Percentiles rank a stretch among this genome's conserved stretches.
Conservation (phyloP, 257 asterid species). For the Przewalskia tangutica region DNA sequence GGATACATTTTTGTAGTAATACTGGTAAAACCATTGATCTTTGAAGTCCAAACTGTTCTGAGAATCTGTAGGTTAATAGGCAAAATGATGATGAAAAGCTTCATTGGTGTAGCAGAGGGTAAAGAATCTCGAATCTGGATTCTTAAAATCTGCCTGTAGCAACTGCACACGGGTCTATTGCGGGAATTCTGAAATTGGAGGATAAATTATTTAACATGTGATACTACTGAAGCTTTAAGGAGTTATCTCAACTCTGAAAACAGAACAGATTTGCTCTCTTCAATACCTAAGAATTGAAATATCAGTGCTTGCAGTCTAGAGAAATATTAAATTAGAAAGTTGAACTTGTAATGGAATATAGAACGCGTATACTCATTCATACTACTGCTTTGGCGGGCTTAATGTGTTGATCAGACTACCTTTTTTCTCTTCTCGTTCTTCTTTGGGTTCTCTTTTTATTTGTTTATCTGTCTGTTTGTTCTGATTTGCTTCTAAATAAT, state of each 20-base stretch:
- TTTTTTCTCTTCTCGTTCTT: not conserved
- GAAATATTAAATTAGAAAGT: not conserved
- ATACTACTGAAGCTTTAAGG: not conserved
- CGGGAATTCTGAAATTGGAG: not conserved
- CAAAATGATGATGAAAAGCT: not conserved
- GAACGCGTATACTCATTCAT: not conserved
- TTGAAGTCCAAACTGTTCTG: not conserved
- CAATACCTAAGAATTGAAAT: not conserved
- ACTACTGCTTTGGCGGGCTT: not conserved
- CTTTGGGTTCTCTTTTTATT: not conserved
- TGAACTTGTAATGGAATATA: not conserved
- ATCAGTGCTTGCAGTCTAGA: not conserved
- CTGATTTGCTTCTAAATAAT: not conserved
- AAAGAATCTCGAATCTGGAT: not conserved
- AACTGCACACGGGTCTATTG: not conserved
- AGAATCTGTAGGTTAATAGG: not conserved
- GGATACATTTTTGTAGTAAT: not conserved
- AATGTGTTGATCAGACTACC: not conserved
- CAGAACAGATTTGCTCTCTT: not conserved
- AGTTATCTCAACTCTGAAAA: not conserved
- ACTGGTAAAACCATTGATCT: not conserved
- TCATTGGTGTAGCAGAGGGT: not conserved
- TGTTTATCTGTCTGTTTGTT: not conserved
- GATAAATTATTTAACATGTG: not conserved
- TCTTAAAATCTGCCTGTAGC: not conserved